Base-by-base conservation (phyloP, 306 rosid genomes). In the Sphenostylis stenocarpa region DNA sequence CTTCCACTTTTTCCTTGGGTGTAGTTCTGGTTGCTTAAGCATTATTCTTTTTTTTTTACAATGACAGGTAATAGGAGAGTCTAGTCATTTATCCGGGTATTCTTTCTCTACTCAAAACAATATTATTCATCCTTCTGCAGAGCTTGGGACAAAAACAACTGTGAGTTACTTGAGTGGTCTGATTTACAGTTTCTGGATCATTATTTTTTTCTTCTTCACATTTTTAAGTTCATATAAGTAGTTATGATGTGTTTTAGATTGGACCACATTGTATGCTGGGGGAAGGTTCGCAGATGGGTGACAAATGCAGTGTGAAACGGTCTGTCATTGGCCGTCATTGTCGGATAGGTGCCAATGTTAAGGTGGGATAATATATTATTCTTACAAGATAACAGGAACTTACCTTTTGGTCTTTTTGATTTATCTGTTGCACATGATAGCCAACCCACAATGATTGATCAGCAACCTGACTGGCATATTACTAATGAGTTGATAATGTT, bases 241-340 rank as follows among this genome's bases (percentile, higher is more conserved):
- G 45, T 76, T 60, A 44, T 83, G 19, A 64, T 76, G 77, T 79
- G 58, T 83, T 88, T 84, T 87, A 95, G 99, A 94, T 95, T n/a
- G 99, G 97, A 77, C 97, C 99, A 57, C 96, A 92, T 77, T 95
- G 99, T 85, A 87, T 95, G 98, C 79, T 95, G n/a, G 99, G 98
- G 66, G 97, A 92, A 95, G 99, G 97, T 74, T 91, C 97, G 16
- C 96, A 91, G 71, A 86, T 95, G 99, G 91, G 98, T 48, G 99
- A 92, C 83, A 95, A 95, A 81, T 95, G 99, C 87, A 95, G 99
- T 29, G 98, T 92, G 17, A 95, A 95, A 77, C 86, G 99, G 49
- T 95, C 99, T 75, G 96, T 92, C 80, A 92, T 95, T 87, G 99
- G 99, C 31, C 97, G 94, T 81, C 98, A 95, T 86, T 95, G 99